Percentiles rank a stretch among this genome's conserved stretches.
phyloP scores from a whole-genome alignment of 257 asterid genomes.

The Salvia hispanica region DNA sequence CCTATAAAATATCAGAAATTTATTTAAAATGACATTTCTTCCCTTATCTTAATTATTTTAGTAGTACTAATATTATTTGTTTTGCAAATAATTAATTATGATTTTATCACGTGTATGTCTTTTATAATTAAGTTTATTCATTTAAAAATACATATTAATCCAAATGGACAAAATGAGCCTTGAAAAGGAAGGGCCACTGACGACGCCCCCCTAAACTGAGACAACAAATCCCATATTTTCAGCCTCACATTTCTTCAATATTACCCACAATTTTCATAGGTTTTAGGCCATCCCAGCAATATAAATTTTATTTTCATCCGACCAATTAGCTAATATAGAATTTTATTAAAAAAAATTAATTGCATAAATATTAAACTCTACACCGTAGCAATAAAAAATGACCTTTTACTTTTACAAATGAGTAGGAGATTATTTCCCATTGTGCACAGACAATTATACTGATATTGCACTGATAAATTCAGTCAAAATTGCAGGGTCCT shows the following conservation, averaged over 20 bases:
- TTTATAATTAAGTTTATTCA: too few relatives aligned
- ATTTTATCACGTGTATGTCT: too few relatives aligned
- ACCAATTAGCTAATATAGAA: not conserved
- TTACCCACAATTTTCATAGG: not conserved
- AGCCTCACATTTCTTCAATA: slow-evolving; percentile 14
- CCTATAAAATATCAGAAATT: too few relatives aligned
- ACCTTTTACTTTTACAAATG: not conserved
- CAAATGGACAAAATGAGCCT: not conserved
- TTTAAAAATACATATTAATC: not conserved
- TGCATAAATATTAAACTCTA: too few relatives aligned
- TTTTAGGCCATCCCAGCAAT: not conserved
- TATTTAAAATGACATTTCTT: too few relatives aligned
- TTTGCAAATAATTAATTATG: too few relatives aligned
- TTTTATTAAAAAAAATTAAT: too few relatives aligned
- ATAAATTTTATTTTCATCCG: not conserved
- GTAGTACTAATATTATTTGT: too few relatives aligned
- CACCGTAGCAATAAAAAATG: too few relatives aligned
- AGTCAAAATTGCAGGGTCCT: not conserved
- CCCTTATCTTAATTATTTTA: too few relatives aligned
- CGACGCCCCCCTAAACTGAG: slow-evolving; percentile 28
- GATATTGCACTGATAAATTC: not conserved
- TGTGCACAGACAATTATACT: not conserved
- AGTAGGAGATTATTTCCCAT: not conserved
- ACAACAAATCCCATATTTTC: slow-evolving; percentile 10
- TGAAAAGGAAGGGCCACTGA: slow-evolving; percentile 39